Base-by-base conservation (phyloP, 306 rosid genomes). In the Betula pendula region DNA sequence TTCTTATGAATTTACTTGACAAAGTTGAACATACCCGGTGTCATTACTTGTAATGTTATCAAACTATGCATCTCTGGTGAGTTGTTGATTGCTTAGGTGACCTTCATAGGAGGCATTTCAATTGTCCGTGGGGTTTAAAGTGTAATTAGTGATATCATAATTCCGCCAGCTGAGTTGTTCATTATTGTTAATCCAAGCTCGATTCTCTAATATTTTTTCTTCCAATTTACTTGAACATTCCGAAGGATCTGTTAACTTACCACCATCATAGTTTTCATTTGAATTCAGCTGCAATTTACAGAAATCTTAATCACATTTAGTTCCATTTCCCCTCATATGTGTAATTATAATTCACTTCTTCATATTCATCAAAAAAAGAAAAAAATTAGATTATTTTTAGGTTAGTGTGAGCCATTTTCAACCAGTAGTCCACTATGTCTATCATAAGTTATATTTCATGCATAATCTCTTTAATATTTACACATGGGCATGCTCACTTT, bases 1-100 rank as follows among this genome's bases (percentile, higher is more conserved):
- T 35, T 78, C 73, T 25, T 53, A 38, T 25, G 16, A 67, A 29
- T 75, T 50, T 74, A 4, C 66, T 56, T 2, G 14, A 69, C 55
- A 47, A 45, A 47, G 4, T 33, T 24, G 2, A 13, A 35, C 29
- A 3, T n/a, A 8, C 5, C 20, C 48, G 0, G 1, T 19, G 27
- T 52, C 63, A 19, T 51, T 27, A 35, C 51, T 22, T 19, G 15
- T 11, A 31, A 14, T 70, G n/a, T 72, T 51, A 24, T 31, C 49
- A 31, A 31, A 35, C 33, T 56, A 56, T 11, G 6, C 15, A 56
- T 56, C 5, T 65, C 24, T 65, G 25, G 13, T 38, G 48, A 65
- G 25, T n/a, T 38, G 24, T 65, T 35, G 27, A 65, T 19, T 22
- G 24, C 70, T 35, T 65, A 38, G 2, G 22, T 10, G 45, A 38